These are phyloP conservation scores for Boletus pseudopeckii DNA, from an alignment of 768 basidiomycete species.

Conservation along the genomic window DNA sequence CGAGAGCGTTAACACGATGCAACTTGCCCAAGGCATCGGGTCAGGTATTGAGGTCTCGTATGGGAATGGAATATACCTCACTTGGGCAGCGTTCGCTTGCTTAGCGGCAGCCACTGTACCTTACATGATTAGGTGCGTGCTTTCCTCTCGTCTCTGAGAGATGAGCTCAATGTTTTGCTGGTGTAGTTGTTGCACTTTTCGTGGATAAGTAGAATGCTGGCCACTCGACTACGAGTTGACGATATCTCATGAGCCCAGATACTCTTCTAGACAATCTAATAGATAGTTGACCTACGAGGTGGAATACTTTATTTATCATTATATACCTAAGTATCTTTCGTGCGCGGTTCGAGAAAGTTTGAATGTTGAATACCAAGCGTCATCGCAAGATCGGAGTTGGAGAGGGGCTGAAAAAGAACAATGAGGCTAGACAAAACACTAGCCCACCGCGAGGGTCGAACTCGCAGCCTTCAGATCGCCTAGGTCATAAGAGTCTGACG, in stretches of 20 bases:
- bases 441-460: conserved; percentile 65
- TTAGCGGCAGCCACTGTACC: conserved; percentile 64
- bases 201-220: conserved; percentile 47
- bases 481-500: conserved; percentile 57
- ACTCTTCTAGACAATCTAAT: neutral
- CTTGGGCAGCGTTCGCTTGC: conserved; percentile 74
- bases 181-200: conserved; percentile 76
- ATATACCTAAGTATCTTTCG: conserved; percentile 10
- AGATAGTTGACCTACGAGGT: conserved; percentile 6
- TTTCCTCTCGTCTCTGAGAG: neutral
- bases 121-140: conserved; percentile 69
- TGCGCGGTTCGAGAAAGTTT: neutral
- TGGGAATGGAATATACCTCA: conserved; percentile 60
- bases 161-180: neutral
- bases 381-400: too few species aligned
- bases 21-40: conserved; percentile 39
- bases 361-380: too few species aligned
- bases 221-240: conserved; percentile 22
- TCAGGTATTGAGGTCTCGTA: conserved; percentile 63
- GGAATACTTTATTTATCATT: conserved; percentile 23
- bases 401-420: neutral
- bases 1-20: conserved; percentile 52
- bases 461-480: conserved; percentile 60
- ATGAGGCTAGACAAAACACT: conserved; percentile 19
- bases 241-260: conserved; percentile 12